Evolutionary conservation across 306 rosid genomes (phyloP), one percentile per base, ranked within the genome.

Genomic region (Arachis stenosperma): DNA sequence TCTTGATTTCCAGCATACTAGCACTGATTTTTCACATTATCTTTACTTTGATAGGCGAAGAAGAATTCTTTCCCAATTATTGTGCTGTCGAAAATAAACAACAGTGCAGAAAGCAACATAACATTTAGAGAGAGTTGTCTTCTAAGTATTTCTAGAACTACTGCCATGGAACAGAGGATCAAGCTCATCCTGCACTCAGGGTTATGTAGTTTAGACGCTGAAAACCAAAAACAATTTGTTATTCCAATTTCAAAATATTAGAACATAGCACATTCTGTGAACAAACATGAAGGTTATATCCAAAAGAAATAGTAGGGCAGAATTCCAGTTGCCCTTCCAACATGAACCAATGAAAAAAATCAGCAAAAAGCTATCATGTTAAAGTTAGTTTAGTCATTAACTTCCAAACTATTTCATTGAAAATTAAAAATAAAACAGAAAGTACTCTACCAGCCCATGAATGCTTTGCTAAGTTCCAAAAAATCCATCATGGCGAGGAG

Each of bases 291-390:
- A 89, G 86, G 74, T 87, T 70, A 75, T 92, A 92, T 65, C 89
- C 81, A 80, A 86, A 89, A 79, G 86, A 77, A 43, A 86, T 71
- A 8, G 86, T 46, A 46, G 88, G 92, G 41, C 96, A 88, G 81
- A 80, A 92, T 81, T 88, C 98, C 84, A 92, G 56, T 54, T 84
- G 91, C 54, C 83, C 93, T 51, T 85, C 93, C 98, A 89, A 79
- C 75, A 81, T 50, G 61, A 80, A 73, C 74, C 51, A 71, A 66
- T 55, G 46, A 17, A 17, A 17, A 65, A 50, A 64, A 69, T 61
- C 39, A 81, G 52, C 70, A 67, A 57, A 79, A 42, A 10, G 15
- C 39, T 58, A 53, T 40, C 52, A 41, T n/a, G 59, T 51, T 75
- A 60, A 51, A 17, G 17, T 17, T 17, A 17, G 17, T 0, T 17